A percentile compares a stretch with the other conserved stretches of the same genome.
Evolutionary conservation across 352 stramenopile genomes (phyloP).

Genomic region (Phytophthora cactorum): DNA sequence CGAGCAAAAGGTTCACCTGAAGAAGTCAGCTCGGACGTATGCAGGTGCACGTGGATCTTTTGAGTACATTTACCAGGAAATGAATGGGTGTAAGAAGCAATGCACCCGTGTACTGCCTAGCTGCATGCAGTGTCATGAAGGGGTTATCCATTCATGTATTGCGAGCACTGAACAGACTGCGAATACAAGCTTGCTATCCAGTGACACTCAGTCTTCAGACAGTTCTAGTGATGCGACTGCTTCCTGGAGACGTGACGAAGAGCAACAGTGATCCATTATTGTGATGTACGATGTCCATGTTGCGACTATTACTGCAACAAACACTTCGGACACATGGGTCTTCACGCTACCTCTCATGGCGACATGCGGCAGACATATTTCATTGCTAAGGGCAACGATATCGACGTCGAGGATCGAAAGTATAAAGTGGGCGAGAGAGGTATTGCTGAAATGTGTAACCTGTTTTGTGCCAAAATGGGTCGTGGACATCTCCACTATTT

Average conservation of each 20-base stretch:
- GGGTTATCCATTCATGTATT: background rate
- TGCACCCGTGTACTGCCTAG: background rate
- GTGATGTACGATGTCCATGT: slow-evolving; percentile 45
- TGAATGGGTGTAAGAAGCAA: slow-evolving; percentile 2
- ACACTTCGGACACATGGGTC: slow-evolving; percentile 41
- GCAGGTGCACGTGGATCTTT: slow-evolving; percentile 48
- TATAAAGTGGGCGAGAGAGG: slow-evolving; percentile 39
- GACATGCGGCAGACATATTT: slow-evolving; percentile 59
- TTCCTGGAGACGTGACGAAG: background rate
- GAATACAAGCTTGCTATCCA: too few relatives aligned
- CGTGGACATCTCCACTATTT: slow-evolving; percentile 41
- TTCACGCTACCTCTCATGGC: slow-evolving; percentile 40
- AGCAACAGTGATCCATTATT: slow-evolving; percentile 47
- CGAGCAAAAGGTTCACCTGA: slow-evolving; percentile 22
- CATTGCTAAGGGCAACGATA: slow-evolving; percentile 46
- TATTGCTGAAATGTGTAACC: slow-evolving; percentile 42
- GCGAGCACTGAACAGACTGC: background rate
- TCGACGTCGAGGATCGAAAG: slow-evolving; percentile 36
- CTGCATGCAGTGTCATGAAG: background rate
- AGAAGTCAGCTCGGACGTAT: slow-evolving; percentile 59
- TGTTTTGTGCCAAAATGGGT: slow-evolving; percentile 43
- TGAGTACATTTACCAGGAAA: slow-evolving; percentile 63
- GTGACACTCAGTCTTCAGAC: too few relatives aligned
- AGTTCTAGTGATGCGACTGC: too few relatives aligned
- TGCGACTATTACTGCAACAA: slow-evolving; percentile 71